These are phyloP conservation scores for Trametes villosa DNA, from an alignment of 768 basidiomycete species.

Conservation along the genomic window DNA sequence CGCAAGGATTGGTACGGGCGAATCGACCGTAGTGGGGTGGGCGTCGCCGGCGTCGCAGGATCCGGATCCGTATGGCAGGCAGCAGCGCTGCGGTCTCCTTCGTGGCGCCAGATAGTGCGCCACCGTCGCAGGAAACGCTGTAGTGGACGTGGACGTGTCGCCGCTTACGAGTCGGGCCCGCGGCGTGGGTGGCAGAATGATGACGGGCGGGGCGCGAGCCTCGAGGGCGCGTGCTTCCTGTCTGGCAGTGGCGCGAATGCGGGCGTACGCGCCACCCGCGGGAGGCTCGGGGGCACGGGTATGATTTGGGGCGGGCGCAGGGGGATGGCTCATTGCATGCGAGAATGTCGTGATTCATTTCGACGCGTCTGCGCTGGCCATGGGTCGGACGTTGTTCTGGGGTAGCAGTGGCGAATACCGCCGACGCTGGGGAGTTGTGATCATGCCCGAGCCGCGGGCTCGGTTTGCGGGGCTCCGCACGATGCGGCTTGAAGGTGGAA, in stretches of 20 bases:
- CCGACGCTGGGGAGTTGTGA: too few species aligned
- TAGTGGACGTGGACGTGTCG: neutral
- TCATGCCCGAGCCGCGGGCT: too few species aligned
- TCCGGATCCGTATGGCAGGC: too few species aligned
- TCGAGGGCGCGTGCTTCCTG: neutral
- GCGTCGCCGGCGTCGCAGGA: neutral
- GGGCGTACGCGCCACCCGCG: neutral
- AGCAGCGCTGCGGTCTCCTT: too few species aligned
- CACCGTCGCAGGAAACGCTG: neutral
- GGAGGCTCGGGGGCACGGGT: neutral
- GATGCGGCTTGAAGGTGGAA: too few species aligned
- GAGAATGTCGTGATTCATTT: neutral
- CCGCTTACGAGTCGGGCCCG: too few species aligned
- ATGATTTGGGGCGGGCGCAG: too few species aligned
- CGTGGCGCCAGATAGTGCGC: neutral
- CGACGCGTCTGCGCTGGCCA: neutral
- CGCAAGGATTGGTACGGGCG: conserved; percentile 37
- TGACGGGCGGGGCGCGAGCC: neutral
- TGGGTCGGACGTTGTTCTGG: too few species aligned
- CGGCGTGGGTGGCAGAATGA: neutral
- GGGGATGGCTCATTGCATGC: neutral
- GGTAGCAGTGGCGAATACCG: too few species aligned
- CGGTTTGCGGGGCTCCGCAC: too few species aligned
- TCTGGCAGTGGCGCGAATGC: neutral
- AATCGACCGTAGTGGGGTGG: conserved; percentile 14